phyloP scores from a whole-genome alignment of 2,329 filamentous ascomycete species.

The Dactylellina parvicollis region DNA sequence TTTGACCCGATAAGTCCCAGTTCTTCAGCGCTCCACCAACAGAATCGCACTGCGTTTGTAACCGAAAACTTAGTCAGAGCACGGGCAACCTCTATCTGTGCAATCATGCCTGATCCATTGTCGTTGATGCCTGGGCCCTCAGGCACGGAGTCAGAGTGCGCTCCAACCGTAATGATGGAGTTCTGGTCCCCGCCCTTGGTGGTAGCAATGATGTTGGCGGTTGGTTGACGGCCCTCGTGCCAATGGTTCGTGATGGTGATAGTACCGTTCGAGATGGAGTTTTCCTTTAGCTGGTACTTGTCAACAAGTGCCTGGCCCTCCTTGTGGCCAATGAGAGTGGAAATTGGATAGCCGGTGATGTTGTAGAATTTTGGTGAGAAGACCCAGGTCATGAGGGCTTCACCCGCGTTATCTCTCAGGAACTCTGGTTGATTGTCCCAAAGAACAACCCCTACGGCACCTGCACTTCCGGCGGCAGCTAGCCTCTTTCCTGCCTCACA shows the following conservation, averaged over 20 bases:
- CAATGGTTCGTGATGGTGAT: slow-evolving; percentile 57
- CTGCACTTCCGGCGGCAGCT: slow-evolving; percentile 67
- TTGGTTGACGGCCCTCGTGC: slow-evolving; percentile 54
- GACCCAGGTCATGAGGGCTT: slow-evolving; percentile 65
- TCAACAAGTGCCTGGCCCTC: slow-evolving; percentile 58
- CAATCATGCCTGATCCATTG: slow-evolving; percentile 69
- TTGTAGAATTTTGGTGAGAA: slow-evolving; percentile 66
- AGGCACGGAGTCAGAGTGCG: slow-evolving; percentile 70
- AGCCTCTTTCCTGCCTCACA: slow-evolving; percentile 71
- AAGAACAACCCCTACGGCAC: slow-evolving; percentile 64
- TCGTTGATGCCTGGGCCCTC: slow-evolving; percentile 73
- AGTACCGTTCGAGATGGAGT: slow-evolving; percentile 24
- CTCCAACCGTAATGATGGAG: slow-evolving; percentile 69
- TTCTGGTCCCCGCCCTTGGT: slow-evolving; percentile 68
- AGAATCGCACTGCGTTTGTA: slow-evolving; percentile 70
- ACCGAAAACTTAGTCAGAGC: slow-evolving; percentile 67
- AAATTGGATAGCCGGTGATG: slow-evolving; percentile 58
- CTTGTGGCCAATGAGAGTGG: slow-evolving; percentile 41
- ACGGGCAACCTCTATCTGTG: slow-evolving; percentile 68
- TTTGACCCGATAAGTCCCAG: slow-evolving; percentile 70
- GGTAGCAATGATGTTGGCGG: slow-evolving; percentile 69
- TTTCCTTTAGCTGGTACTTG: slow-evolving; percentile 7
- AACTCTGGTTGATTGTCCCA: slow-evolving; percentile 18
- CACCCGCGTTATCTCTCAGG: slow-evolving; percentile 57
- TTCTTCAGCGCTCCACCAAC: slow-evolving; percentile 72